Conservation (phyloP, 805 yeast species). For the Yamadazyma nakazawae region DNA sequence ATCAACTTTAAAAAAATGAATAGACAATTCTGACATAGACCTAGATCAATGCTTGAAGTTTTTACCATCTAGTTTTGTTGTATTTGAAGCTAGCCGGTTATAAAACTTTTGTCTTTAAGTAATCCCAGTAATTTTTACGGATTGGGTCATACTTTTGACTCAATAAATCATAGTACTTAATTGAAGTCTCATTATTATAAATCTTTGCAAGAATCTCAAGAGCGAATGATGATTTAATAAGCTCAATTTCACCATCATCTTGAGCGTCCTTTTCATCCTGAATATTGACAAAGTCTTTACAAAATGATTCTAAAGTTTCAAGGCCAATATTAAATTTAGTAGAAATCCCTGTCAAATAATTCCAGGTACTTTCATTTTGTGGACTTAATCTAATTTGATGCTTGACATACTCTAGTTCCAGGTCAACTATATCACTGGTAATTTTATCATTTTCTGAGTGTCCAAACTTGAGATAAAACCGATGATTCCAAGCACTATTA, state of each 20-base stretch:
- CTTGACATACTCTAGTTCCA: constrained; percentile 55
- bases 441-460: constrained; percentile 13
- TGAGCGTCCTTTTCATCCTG: constrained; percentile 13
- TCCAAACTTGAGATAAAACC: constrained; percentile 53
- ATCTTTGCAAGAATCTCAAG: constrained; percentile 59
- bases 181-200: constrained; percentile 35
- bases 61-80: too few relatives aligned
- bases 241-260: constrained; percentile 17
- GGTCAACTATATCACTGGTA: constrained; percentile 14
- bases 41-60: too few relatives aligned
- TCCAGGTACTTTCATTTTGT: constrained; percentile 84
- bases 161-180: constrained; percentile 48
- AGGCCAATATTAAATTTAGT: constrained; percentile 23
- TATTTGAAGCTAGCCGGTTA: too few relatives aligned
- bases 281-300: constrained; percentile 36
- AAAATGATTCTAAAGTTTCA: constrained; percentile 43
- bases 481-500: constrained; percentile 91
- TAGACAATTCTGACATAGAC: too few relatives aligned
- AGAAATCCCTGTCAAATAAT: constrained; percentile 65
- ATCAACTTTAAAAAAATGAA: too few relatives aligned
- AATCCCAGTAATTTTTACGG: constrained; percentile 60
- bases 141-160: constrained; percentile 57
- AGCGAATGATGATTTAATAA: constrained; percentile 54
- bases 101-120: constrained; percentile 24
- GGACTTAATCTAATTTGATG: constrained; percentile 58